Conservation (phyloP, 352 stramenopile genomes). For the Phytophthora melonis region DNA sequence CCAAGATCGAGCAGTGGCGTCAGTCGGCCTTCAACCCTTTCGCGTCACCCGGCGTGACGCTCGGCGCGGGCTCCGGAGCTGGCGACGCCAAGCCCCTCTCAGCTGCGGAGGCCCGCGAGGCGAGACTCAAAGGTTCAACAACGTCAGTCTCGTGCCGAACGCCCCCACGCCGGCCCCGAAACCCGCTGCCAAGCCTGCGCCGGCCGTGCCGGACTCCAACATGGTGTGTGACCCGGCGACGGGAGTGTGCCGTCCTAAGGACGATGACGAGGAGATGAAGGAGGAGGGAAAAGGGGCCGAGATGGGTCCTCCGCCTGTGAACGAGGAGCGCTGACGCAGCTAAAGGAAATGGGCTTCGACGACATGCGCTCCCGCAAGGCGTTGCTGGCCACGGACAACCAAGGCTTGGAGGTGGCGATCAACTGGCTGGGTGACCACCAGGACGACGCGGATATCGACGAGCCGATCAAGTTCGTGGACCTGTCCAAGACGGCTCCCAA, state of each 20-base stretch:
- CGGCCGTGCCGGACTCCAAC: constrained; percentile 45
- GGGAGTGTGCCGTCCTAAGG: constrained; percentile 55
- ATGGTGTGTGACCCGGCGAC: constrained; percentile 78
- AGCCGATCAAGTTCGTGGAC: constrained; percentile 89
- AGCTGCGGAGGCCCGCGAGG: constrained; percentile 71
- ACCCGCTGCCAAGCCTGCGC: constrained; percentile 25
- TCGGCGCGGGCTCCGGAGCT: constrained; percentile 45
- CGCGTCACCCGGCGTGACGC: constrained; percentile 72
- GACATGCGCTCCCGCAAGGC: constrained; percentile 85
- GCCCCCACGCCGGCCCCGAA: constrained; percentile 20
- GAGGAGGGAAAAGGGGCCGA: constrained; percentile 35
- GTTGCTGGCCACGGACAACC: constrained; percentile 81
- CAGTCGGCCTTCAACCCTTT: constrained; percentile 90
- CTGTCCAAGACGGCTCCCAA: constrained; percentile 52
- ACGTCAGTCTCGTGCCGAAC: constrained; percentile 64
- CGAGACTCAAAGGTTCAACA: constrained; percentile 83
- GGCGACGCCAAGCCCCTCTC: constrained; percentile 41
- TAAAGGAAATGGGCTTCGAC: constrained; percentile 89
- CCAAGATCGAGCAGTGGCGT: constrained; percentile 91
- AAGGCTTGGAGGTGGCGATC: constrained; percentile 79
- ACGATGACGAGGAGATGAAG: constrained; percentile 47
- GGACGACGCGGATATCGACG: constrained; percentile 91
- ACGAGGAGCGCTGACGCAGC: constrained; percentile 66
- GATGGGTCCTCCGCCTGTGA: constrained; percentile 62
- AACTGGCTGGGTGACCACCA: constrained; percentile 92